Evolutionary conservation across 805 yeast species (phyloP).

Genomic region (Sugiyamaella marilandica): DNA sequence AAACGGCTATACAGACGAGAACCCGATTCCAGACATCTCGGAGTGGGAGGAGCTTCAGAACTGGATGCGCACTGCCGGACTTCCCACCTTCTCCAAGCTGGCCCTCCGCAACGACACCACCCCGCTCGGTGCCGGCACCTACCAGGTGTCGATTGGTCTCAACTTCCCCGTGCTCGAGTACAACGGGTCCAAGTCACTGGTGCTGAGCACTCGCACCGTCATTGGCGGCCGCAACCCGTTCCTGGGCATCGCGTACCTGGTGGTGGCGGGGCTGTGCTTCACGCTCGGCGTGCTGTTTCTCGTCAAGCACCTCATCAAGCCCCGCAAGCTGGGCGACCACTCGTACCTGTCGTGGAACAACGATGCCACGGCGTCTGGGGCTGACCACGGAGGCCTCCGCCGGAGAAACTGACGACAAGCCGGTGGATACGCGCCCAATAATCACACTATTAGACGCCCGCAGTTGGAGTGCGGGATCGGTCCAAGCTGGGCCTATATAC

Average conservation of each 20-base stretch:
- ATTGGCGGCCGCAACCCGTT: slow-evolving; percentile 86
- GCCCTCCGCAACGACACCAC: slow-evolving; percentile 66
- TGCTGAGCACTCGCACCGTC: slow-evolving; percentile 73
- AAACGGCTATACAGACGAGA: slow-evolving; percentile 78
- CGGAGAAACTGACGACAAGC: background rate
- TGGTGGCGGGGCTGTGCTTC: slow-evolving; percentile 74
- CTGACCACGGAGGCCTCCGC: slow-evolving; percentile 7
- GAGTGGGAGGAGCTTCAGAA: slow-evolving; percentile 82
- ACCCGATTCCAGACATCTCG: slow-evolving; percentile 65
- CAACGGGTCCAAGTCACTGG: slow-evolving; percentile 85
- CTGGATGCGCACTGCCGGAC: slow-evolving; percentile 97
- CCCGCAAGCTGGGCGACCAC: slow-evolving; percentile 83
- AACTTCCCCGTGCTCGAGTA: slow-evolving; percentile 78
- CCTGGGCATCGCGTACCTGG: slow-evolving; percentile 77
- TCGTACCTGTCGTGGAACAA: slow-evolving; percentile 51
- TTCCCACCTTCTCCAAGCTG: slow-evolving; percentile 82
- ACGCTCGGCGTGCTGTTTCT: slow-evolving; percentile 71
- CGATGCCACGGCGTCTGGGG: slow-evolving; percentile 19
- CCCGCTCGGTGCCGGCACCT: slow-evolving; percentile 59
- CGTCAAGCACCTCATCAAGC: slow-evolving; percentile 74
- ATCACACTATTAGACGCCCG: no score
- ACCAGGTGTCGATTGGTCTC: slow-evolving; percentile 59
- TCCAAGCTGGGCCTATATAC: no score
- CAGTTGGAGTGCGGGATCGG: no score
- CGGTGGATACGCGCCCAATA: no score